Evolutionary conservation across 2,329 filamentous ascomycete genomes (phyloP), one percentile per base, ranked within the genome.

Genomic region (Aspergillus phoenicis): DNA sequence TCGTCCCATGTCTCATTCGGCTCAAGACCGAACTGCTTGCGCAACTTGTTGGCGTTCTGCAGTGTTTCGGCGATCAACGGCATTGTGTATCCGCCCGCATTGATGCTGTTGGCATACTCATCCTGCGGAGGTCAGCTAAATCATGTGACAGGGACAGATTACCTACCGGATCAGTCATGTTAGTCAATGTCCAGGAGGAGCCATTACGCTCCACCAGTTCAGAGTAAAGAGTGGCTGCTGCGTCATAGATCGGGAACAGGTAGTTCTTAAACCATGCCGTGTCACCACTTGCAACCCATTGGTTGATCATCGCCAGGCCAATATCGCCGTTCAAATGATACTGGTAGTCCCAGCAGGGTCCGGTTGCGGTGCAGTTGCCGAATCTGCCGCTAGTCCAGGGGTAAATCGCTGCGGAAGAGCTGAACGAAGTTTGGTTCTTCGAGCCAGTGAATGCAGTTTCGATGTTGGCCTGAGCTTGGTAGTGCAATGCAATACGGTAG

Each of bases 251-350:
- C 0, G 89, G 87, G 61, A 87, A 84, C 8, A 88, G 79, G 4
- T 81, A 75, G 2, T 82, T 73, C 17, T 81, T 80, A 74, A 89
- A 88, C 60, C 80, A 82, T 2, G 80, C 69, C 1, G 79, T 82
- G 68, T 89, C 85, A 15, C 87, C 87, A 51, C 84, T 87, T 1
- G 83, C 81, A 15, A 84, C 78, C 77, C 82, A 87, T 62, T 88
- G 85, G 57, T 88, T 87, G 66, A 84, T 81, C 61, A 89, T 78
- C 1, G 85, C 81, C 30, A 89, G 77, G 0, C 85, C 86, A 65
- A 91, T 89, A 65, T 90, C 88, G 7, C 87, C 86, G 66, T 90
- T 90, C 39, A 91, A 67, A 71, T 91, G 88, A 67, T 91, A 91
- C 70, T 91, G 82, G 65, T 91, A 90, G 71, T 91, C 88, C 66